These are phyloP conservation scores for Cucurbitaria berberidis DNA, from an alignment of 2,329 filamentous ascomycete genomes.

Conservation along the genomic window DNA sequence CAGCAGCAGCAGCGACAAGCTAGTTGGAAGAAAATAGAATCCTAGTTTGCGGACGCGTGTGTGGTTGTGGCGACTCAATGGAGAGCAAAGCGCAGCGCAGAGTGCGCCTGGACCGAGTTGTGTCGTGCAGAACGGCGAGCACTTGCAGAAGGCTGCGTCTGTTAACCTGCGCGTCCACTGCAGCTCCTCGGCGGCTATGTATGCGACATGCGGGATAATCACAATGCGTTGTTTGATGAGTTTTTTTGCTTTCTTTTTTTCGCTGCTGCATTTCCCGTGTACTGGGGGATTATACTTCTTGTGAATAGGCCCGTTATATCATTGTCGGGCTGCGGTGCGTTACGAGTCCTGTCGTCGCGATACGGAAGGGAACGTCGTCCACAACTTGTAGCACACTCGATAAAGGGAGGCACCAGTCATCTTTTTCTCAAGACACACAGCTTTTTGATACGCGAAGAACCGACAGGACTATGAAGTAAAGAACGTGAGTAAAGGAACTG, in stretches of 20 bases:
- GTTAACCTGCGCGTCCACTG: slow-evolving; percentile 14
- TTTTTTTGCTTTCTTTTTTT: not conserved
- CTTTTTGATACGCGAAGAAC: slow-evolving; percentile 18
- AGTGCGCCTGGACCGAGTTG: slow-evolving; percentile 7
- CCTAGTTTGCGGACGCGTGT: slow-evolving; percentile 4
- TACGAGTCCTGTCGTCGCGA: too few relatives aligned
- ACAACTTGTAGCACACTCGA: not conserved
- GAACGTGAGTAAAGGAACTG: slow-evolving; percentile 28
- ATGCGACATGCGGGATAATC: slow-evolving; percentile 30
- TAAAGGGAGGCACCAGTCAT: not conserved
- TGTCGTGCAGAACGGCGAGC: slow-evolving; percentile 10
- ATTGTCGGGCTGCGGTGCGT: too few relatives aligned
- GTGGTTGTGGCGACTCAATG: not conserved
- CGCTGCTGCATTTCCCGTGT: slow-evolving; percentile 11
- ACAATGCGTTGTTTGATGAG: slow-evolving; percentile 27
- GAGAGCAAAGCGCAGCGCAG: slow-evolving; percentile 1
- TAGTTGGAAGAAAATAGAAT: too few relatives aligned
- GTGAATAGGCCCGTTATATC: not conserved
- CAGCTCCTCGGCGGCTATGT: slow-evolving; percentile 34
- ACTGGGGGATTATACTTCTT: not conserved
- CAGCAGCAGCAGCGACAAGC: too few relatives aligned
- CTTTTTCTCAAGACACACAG: slow-evolving; percentile 4
- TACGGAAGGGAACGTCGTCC: not conserved
- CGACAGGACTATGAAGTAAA: slow-evolving; percentile 16
- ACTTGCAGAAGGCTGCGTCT: slow-evolving; percentile 26